phyloP scores from a whole-genome alignment of 164 flowering plant species.

The Vitis rotundifolia region DNA sequence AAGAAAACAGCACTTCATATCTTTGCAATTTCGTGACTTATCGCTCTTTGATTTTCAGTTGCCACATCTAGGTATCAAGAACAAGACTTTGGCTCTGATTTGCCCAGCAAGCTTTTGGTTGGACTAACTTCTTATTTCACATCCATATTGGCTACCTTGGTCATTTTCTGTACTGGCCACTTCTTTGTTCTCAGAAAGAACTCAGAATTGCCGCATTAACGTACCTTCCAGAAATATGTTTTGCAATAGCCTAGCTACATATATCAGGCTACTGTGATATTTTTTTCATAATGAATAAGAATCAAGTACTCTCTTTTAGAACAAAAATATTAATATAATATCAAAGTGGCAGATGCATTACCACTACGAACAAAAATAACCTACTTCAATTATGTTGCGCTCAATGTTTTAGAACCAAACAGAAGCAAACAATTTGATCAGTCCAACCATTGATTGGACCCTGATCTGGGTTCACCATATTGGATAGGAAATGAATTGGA shows the following conservation, averaged over 20 bases:
- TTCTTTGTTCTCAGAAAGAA: conserved; percentile 19
- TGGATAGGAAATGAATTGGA: too few relatives aligned
- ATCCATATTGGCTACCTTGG: conserved; percentile 20
- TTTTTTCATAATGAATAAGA: too few relatives aligned
- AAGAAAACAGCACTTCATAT: conserved; percentile 11
- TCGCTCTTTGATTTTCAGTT: conserved; percentile 27
- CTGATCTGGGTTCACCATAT: too few relatives aligned
- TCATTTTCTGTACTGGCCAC: conserved; percentile 27
- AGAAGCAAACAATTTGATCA: too few relatives aligned
- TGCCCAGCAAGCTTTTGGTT: conserved; percentile 22
- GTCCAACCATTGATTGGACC: too few relatives aligned
- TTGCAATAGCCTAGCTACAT: conserved; percentile 17
- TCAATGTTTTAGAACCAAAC: too few relatives aligned
- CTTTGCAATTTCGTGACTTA: conserved; percentile 18
- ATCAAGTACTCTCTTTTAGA: too few relatives aligned
- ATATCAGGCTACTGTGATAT: too few relatives aligned
- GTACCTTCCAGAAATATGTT: conserved; percentile 20
- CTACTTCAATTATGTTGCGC: too few relatives aligned
- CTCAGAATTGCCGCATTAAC: conserved; percentile 16
- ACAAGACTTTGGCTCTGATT: conserved; percentile 9
- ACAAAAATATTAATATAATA: too few relatives aligned
- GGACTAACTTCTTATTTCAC: conserved; percentile 23
- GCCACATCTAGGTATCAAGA: conserved; percentile 23
- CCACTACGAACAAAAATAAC: too few relatives aligned
- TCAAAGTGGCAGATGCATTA: too few relatives aligned